A percentile compares a stretch with the other conserved stretches of the same genome.
Evolutionary conservation across 768 basidiomycete species (phyloP).

Genomic region (Atractiella rhizophila): DNA sequence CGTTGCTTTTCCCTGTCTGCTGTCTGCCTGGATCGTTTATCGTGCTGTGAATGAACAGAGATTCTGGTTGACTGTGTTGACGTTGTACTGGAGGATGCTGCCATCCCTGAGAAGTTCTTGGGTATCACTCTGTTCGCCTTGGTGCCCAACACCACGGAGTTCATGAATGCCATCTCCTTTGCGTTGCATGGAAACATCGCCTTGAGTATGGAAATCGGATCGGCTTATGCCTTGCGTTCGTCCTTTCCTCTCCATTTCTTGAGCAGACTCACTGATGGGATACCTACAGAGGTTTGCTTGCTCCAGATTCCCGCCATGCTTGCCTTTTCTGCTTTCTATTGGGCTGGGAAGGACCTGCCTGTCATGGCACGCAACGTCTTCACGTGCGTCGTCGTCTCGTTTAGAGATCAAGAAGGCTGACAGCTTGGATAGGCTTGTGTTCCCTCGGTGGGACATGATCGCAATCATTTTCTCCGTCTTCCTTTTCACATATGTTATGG

Average conservation of each 20-base stretch:
- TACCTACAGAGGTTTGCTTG: conserved; percentile 91
- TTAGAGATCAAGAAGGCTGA: neutral
- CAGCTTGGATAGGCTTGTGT: conserved; percentile 43
- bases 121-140: conserved; percentile 89
- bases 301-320: conserved; percentile 98
- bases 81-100: conserved; percentile 63
- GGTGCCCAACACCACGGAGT: conserved; percentile 95
- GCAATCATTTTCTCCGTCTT: conserved; percentile 88
- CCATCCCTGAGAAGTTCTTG: conserved; percentile 90
- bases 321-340: conserved; percentile 88
- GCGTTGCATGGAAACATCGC: conserved; percentile 92
- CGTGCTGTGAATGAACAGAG: conserved; percentile 29
- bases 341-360: conserved; percentile 61
- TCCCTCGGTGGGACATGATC: conserved; percentile 95
- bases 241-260: too few species aligned
- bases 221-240: conserved; percentile 92
- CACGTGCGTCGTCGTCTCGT: conserved; percentile 36
- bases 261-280: too few species aligned
- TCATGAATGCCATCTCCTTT: conserved; percentile 84
- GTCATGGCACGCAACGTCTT: conserved; percentile 65
- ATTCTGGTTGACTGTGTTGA: conserved; percentile 87
- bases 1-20: conserved; percentile 17
- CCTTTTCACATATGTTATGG: conserved; percentile 92
- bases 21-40: neutral
- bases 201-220: conserved; percentile 97